phyloP scores from a whole-genome alignment of 2,329 filamentous ascomycete species.

The Penicillium occitanis region DNA sequence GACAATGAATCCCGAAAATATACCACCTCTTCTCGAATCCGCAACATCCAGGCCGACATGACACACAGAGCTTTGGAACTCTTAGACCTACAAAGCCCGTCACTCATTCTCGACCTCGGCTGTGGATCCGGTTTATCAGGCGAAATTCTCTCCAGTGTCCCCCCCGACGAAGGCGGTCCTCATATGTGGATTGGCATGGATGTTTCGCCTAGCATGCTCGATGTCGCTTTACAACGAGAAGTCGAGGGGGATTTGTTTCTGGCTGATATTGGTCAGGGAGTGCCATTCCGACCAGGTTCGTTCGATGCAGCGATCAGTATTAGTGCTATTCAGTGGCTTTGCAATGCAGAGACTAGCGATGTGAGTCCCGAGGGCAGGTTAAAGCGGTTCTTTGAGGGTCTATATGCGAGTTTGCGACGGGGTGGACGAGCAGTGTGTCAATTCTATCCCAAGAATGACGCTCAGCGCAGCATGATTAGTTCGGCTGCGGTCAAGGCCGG shows the following conservation, averaged over 20 bases:
- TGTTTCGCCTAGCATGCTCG: conserved; percentile 93
- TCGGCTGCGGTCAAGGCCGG: conserved; percentile 87
- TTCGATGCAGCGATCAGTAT: conserved; percentile 97
- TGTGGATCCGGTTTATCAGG: conserved; percentile 93
- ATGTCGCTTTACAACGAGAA: conserved; percentile 84
- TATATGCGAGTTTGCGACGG: conserved; percentile 79
- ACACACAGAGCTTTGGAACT: conserved; percentile 89
- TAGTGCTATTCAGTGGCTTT: conserved; percentile 96
- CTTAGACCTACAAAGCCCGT: conserved; percentile 74
- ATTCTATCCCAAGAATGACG: conserved; percentile 96
- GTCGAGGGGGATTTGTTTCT: conserved; percentile 93
- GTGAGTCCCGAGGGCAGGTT: conserved; percentile 77
- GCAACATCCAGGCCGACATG: conserved; percentile 93
- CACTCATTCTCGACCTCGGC: conserved; percentile 91
- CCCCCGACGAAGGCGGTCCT: conserved; percentile 71
- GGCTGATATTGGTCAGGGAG: conserved; percentile 90
- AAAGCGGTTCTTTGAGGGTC: conserved; percentile 83
- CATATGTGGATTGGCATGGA: conserved; percentile 99
- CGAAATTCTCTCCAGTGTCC: conserved; percentile 79
- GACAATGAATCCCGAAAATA: conserved; percentile 95
- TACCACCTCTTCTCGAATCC: conserved; percentile 92
- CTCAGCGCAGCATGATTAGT: conserved; percentile 88
- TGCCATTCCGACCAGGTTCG: conserved; percentile 86
- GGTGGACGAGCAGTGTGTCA: conserved; percentile 92
- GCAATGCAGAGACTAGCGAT: conserved; percentile 87